Evolutionary conservation across 257 asterid genomes (phyloP), one percentile per base, ranked within the genome.

Genomic region (Gentiana dahurica): DNA sequence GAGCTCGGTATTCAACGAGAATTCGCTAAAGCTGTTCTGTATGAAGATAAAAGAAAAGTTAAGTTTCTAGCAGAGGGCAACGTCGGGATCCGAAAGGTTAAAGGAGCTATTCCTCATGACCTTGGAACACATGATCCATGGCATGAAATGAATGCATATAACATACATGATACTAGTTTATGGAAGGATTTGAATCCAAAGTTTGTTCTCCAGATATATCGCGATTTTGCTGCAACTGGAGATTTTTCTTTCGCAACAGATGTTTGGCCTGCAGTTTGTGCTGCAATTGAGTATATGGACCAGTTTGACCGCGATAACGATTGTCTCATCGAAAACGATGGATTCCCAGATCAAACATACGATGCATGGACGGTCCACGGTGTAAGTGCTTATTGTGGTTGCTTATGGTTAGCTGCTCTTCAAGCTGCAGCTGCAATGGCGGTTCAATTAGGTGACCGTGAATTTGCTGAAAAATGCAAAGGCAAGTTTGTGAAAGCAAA

Each of bases 111-210:
- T 9, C 99, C 99, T 36, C 99, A 92, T 41, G 99, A 92, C 66
- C 95, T 92, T 36, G 99, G 99, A 65, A 92, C 92, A 34, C 99
- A 88, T 33, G 99, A 92, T 58, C 99, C 95, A 1, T 92, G 99
- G 99, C 97, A 85, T 41, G 99, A 92, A 71, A 88, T 92, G 99
- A 92, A 92, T 53, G 99, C 99, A 3, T 92, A 92, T 55, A 92
- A 92, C 70, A 92, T 92, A 65, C 99, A 92, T 34, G 99, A 92
- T 59, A 92, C 99, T 1, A 92, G 99, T 55, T 65, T 72, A 53
- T 92, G 99, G 99, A 92, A 92, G 78, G 99, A 92, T 70, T 73
- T 92, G 51, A 92, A 92, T 43, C 94, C 97, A 0, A 92, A 92
- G 64, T 92, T 92, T 35, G 95, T 92, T 47, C 97, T 92, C 68